Conservation (phyloP, 2,329 filamentous ascomycete species). For the Apiospora marii region DNA sequence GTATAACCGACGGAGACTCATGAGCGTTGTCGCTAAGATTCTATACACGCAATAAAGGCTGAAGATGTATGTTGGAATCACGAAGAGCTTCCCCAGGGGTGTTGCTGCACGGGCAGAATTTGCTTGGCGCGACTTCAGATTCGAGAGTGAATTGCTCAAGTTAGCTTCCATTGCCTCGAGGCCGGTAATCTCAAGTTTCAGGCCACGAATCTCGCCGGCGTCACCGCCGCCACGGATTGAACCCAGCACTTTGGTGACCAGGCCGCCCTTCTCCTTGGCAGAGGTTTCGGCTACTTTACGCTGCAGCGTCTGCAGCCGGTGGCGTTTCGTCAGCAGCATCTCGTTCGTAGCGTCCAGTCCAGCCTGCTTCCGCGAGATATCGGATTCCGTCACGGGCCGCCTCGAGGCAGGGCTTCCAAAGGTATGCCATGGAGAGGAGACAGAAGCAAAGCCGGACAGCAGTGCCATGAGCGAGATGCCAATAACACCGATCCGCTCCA, state of each 20-base stretch:
- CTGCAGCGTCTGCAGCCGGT: conserved; percentile 74
- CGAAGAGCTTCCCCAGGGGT: conserved; percentile 67
- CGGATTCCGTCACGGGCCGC: conserved; percentile 73
- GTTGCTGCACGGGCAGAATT: conserved; percentile 74
- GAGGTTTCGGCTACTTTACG: conserved; percentile 58
- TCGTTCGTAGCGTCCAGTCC: conserved; percentile 81
- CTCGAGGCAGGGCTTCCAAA: conserved; percentile 69
- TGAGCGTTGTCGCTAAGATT: conserved; percentile 74
- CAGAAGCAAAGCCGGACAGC: conserved; percentile 88
- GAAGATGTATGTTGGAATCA: conserved; percentile 72
- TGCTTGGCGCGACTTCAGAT: conserved; percentile 69
- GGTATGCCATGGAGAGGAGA: conserved; percentile 85
- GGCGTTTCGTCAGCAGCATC: conserved; percentile 78
- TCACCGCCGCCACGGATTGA: conserved; percentile 72
- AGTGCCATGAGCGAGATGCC: conserved; percentile 88
- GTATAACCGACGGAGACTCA: conserved; percentile 68
- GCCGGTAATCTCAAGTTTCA: conserved; percentile 80
- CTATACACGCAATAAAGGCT: conserved; percentile 86
- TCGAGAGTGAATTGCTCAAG: conserved; percentile 69
- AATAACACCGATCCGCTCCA: conserved; percentile 80
- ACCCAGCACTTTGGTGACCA: conserved; percentile 78
- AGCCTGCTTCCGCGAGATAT: conserved; percentile 79
- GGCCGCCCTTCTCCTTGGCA: conserved; percentile 58
- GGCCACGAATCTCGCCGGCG: conserved; percentile 63
- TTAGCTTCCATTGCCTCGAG: conserved; percentile 81